Conservation (phyloP, 2,329 filamentous ascomycete genomes). For the Cladosporium sp. region DNA sequence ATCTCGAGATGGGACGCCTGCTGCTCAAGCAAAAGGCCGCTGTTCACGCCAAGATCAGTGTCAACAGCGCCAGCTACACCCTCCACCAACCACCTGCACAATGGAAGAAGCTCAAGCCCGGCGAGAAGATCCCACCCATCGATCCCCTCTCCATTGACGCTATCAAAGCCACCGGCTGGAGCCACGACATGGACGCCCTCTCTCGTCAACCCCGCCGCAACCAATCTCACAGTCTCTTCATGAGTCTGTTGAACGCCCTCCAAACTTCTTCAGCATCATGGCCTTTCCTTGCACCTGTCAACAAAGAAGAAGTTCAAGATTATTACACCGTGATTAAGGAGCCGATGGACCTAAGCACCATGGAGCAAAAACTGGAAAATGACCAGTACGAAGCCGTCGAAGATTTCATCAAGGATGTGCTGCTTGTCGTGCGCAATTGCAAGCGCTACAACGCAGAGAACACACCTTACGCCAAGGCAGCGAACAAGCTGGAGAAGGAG, state of each 20-base stretch:
- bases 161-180: constrained; percentile 90
- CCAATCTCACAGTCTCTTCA: constrained; percentile 91
- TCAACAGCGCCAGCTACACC: constrained; percentile 84
- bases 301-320: constrained; percentile 93
- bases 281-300: constrained; percentile 93
- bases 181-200: constrained; percentile 94
- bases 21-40: constrained; percentile 95
- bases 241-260: constrained; percentile 89
- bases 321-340: constrained; percentile 99
- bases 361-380: constrained; percentile 93
- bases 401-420: constrained; percentile 87
- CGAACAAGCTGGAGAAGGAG: constrained; percentile 87
- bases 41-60: constrained; percentile 90
- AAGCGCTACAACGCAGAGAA: constrained; percentile 94
- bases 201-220: constrained; percentile 93
- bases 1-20: constrained; percentile 91
- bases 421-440: constrained; percentile 91
- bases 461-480: constrained; percentile 92
- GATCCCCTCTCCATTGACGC: constrained; percentile 84
- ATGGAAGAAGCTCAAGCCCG: constrained; percentile 66
- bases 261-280: constrained; percentile 91
- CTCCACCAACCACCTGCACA: constrained; percentile 81
- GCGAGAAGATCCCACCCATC: constrained; percentile 62
- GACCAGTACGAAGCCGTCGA: constrained; percentile 90
- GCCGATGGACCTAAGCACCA: constrained; percentile 93